These are phyloP conservation scores for Thelonectria blattea DNA, from an alignment of 2,329 filamentous ascomycete genomes.

Conservation along the genomic window DNA sequence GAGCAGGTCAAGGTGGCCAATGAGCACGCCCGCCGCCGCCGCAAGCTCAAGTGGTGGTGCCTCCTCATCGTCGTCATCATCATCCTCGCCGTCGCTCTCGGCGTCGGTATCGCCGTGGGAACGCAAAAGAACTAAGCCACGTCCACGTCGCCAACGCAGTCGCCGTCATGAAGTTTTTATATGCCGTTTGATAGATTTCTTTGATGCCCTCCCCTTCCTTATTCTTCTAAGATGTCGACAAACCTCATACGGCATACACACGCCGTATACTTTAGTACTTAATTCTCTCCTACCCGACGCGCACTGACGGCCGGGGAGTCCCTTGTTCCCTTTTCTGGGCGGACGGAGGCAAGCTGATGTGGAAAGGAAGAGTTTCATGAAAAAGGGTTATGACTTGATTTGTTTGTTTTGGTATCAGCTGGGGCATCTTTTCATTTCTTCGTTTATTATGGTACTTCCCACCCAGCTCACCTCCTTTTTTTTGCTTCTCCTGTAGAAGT, in stretches of 20 bases:
- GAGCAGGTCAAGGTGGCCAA: constrained; percentile 72
- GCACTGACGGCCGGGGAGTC: constrained; percentile 23
- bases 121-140: constrained; percentile 37
- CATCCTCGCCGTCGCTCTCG: constrained; percentile 60
- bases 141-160: background rate
- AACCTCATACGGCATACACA: constrained; percentile 25
- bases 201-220: constrained; percentile 15
- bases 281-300: constrained; percentile 31
- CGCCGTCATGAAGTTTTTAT: constrained; percentile 23
- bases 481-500: constrained; percentile 33
- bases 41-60: constrained; percentile 85
- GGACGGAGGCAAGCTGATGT: constrained; percentile 21
- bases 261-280: constrained; percentile 31
- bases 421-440: constrained; percentile 20
- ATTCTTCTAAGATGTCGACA: constrained; percentile 14
- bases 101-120: constrained; percentile 59
- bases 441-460: constrained; percentile 2
- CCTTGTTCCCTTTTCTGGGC: constrained; percentile 7
- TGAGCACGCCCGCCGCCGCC: constrained; percentile 67
- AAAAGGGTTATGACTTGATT: constrained; percentile 27
- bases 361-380: constrained; percentile 22
- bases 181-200: constrained; percentile 31
- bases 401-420: constrained; percentile 14
- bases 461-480: constrained; percentile 2
- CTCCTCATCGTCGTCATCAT: constrained; percentile 66